Evolutionary conservation across 768 basidiomycete genomes (phyloP).

Genomic region (Tricholoma sp.): DNA sequence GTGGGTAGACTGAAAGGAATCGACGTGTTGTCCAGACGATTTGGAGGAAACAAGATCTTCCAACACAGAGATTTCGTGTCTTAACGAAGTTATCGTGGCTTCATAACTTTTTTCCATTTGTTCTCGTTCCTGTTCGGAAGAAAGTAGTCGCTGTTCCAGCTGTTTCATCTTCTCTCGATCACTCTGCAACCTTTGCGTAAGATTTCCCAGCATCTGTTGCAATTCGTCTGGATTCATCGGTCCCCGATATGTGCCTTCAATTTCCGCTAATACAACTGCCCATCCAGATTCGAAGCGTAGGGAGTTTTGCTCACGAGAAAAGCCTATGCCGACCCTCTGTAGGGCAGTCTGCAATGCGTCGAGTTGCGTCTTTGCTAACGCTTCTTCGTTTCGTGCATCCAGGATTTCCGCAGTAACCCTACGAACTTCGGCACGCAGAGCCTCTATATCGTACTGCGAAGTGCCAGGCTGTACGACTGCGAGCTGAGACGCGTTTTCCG

Average conservation of each 20-base stretch:
- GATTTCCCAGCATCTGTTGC: slow-evolving; percentile 11
- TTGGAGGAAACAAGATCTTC: slow-evolving; percentile 1
- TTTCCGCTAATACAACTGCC: slow-evolving; percentile 14
- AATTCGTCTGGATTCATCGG: slow-evolving; percentile 11
- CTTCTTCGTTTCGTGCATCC: neutral
- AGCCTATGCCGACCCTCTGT: slow-evolving; percentile 12
- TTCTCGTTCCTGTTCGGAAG: slow-evolving; percentile 8
- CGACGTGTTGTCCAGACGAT: neutral
- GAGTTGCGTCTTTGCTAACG: slow-evolving; percentile 6
- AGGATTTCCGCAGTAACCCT: neutral
- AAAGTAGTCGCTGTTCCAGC: slow-evolving; percentile 6
- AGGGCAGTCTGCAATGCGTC: slow-evolving; percentile 10
- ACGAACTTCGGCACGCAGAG: neutral
- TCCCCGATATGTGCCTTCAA: slow-evolving; percentile 8
- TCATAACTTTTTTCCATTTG: slow-evolving; percentile 10
- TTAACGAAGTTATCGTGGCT: slow-evolving; percentile 4
- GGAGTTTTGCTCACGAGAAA: slow-evolving; percentile 12
- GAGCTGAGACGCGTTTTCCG: neutral
- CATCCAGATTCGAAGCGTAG: slow-evolving; percentile 14
- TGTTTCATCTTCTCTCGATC: slow-evolving; percentile 14
- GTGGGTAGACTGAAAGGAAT: neutral
- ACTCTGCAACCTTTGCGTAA: slow-evolving; percentile 8
- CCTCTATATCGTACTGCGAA: neutral
- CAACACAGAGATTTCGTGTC: slow-evolving; percentile 7
- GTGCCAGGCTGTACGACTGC: neutral